Conservation (phyloP, 768 basidiomycete genomes). For the Boletellus ananiceps region DNA sequence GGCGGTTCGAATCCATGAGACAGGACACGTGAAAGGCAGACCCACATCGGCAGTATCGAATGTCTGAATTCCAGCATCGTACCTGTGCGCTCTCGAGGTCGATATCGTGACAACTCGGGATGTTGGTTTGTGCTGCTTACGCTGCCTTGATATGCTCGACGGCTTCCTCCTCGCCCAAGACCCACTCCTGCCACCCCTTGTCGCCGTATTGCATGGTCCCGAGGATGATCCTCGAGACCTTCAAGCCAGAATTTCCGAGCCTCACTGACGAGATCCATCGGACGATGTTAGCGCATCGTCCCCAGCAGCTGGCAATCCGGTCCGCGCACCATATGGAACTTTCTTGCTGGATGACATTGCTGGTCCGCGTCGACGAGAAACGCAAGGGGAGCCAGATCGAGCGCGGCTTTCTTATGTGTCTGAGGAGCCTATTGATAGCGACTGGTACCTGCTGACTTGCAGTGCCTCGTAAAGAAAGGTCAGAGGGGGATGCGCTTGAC, state of each 20-base stretch:
- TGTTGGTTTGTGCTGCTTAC: conserved; percentile 26
- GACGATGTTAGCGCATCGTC: background rate
- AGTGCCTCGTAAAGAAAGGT: too few relatives aligned
- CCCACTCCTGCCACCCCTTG: conserved; percentile 52
- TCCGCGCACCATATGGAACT: conserved; percentile 31
- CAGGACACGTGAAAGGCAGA: conserved; percentile 1
- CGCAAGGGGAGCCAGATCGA: too few relatives aligned
- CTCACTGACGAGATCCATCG: conserved; percentile 25
- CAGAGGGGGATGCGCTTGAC: too few relatives aligned
- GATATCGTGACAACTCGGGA: background rate
- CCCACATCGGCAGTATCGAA: conserved; percentile 33
- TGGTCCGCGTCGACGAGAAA: background rate
- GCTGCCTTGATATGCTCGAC: conserved; percentile 46
- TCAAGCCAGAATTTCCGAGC: conserved; percentile 45
- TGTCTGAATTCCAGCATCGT: conserved; percentile 34
- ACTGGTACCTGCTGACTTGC: too few relatives aligned
- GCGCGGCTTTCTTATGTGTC: too few relatives aligned
- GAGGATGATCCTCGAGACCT: conserved; percentile 49
- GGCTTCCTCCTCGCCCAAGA: conserved; percentile 43
- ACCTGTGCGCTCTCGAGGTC: conserved; percentile 16
- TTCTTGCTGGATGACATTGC: conserved; percentile 24
- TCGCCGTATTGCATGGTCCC: conserved; percentile 45
- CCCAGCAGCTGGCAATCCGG: background rate
- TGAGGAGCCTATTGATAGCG: conserved; percentile 14
- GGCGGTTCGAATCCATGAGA: background rate